Percentiles rank a stretch among this genome's conserved stretches.
Conservation (phyloP, 306 rosid species). For the Vicia villosa region DNA sequence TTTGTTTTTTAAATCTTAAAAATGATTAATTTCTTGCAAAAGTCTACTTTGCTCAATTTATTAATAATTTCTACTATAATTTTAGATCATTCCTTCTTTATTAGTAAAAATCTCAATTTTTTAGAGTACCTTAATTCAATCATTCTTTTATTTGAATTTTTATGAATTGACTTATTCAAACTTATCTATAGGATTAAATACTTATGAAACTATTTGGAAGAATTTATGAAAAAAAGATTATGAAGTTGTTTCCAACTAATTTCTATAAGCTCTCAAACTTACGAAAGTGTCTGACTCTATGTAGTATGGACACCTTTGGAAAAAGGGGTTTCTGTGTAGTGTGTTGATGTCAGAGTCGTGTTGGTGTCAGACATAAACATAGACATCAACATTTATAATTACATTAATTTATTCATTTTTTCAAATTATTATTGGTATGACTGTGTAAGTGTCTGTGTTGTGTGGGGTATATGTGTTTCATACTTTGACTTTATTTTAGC, state of each 20-base stretch:
- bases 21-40: conserved; percentile 19
- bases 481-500: no score
- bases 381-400: no score
- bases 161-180: background rate
- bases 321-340: no score
- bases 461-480: no score
- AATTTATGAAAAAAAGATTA: background rate
- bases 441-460: no score
- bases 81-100: background rate
- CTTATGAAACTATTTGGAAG: background rate
- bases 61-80: background rate
- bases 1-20: background rate
- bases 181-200: background rate
- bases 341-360: no score
- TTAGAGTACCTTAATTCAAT: background rate
- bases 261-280: background rate
- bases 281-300: background rate
- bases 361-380: no score
- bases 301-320: no score
- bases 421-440: no score
- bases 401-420: no score
- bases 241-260: background rate
- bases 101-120: background rate
- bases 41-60: background rate
- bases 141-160: background rate